Conservation (phyloP, 768 basidiomycete genomes). For the Amanita fuliginea region DNA sequence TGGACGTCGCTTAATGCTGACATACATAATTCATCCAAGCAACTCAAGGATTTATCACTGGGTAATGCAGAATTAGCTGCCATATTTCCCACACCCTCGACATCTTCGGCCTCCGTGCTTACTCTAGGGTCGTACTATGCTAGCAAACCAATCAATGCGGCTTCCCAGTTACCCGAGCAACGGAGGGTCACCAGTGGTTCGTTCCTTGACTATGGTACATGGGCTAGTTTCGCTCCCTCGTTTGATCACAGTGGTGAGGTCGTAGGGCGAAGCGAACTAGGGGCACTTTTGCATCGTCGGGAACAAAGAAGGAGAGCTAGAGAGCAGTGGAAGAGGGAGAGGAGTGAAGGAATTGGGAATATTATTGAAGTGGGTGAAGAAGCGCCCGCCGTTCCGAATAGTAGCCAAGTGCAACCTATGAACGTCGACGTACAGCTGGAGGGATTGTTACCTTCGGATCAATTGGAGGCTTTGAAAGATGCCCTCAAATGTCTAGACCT, state of each 20-base stretch:
- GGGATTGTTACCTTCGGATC: conserved; percentile 44
- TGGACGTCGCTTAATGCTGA: conserved; percentile 63
- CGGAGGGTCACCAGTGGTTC: conserved; percentile 51
- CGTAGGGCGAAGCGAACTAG: conserved; percentile 50
- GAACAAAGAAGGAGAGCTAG: conserved; percentile 29
- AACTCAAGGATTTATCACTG: conserved; percentile 40
- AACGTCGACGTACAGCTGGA: conserved; percentile 35
- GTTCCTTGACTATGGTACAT: conserved; percentile 74
- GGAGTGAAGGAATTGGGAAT: conserved; percentile 16
- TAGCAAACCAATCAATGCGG: conserved; percentile 24
- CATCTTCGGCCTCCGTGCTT: conserved; percentile 20
- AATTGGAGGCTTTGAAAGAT: conserved; percentile 45
- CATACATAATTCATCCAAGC: conserved; percentile 23
- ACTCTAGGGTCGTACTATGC: conserved; percentile 51
- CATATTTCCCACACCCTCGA: conserved; percentile 54
- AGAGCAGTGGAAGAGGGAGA: conserved; percentile 16
- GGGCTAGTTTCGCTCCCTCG: conserved; percentile 64
- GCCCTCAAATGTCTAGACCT: conserved; percentile 52
- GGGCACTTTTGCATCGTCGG: conserved; percentile 44
- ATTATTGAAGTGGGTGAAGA: conserved; percentile 17
- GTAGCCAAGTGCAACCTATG: conserved; percentile 7
- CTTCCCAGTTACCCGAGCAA: conserved; percentile 32
- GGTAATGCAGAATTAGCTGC: conserved; percentile 70
- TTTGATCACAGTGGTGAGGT: conserved; percentile 74
- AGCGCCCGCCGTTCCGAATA: conserved; percentile 8